These are phyloP conservation scores for Pythium aphanidermatum DNA, from an alignment of 352 stramenopile species.

Conservation along the genomic window DNA sequence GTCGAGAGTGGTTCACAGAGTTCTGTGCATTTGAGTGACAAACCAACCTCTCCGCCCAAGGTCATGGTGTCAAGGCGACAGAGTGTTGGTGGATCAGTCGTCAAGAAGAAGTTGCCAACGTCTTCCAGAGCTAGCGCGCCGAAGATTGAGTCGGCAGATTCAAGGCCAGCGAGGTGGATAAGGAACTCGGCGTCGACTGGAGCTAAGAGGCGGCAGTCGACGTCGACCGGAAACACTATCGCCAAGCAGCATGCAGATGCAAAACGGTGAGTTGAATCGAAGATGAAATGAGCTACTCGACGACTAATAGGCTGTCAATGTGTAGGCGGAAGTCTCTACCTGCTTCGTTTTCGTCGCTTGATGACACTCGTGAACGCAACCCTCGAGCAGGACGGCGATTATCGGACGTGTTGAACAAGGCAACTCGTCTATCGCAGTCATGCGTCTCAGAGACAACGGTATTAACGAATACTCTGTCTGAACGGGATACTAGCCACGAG, in stretches of 20 bases:
- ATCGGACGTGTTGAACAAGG: constrained; percentile 50
- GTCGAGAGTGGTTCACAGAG: too few relatives aligned
- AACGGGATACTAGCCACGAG: constrained; percentile 2
- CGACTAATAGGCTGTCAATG: background rate
- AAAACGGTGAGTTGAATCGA: constrained; percentile 11
- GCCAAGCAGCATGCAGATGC: constrained; percentile 7
- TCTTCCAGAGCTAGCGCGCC: constrained; percentile 15
- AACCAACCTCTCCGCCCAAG: too few relatives aligned
- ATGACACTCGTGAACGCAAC: background rate
- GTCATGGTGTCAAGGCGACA: background rate
- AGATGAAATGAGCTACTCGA: too few relatives aligned
- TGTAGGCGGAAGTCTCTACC: constrained; percentile 19
- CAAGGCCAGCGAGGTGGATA: constrained; percentile 42
- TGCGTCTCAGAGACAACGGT: background rate
- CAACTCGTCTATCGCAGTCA: constrained; percentile 55
- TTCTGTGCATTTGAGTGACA: too few relatives aligned
- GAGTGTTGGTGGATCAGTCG: background rate
- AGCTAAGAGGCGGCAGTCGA: constrained; percentile 21
- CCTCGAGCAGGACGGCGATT: constrained; percentile 18
- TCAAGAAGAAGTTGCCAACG: constrained; percentile 6
- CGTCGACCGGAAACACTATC: background rate
- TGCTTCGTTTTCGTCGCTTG: constrained; percentile 6
- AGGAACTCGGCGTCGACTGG: constrained; percentile 15
- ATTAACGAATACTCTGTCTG: background rate
- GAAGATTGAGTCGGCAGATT: constrained; percentile 41